phyloP scores from a whole-genome alignment of 2,329 filamentous ascomycete genomes.

The Ascochyta clinopodiicola region DNA sequence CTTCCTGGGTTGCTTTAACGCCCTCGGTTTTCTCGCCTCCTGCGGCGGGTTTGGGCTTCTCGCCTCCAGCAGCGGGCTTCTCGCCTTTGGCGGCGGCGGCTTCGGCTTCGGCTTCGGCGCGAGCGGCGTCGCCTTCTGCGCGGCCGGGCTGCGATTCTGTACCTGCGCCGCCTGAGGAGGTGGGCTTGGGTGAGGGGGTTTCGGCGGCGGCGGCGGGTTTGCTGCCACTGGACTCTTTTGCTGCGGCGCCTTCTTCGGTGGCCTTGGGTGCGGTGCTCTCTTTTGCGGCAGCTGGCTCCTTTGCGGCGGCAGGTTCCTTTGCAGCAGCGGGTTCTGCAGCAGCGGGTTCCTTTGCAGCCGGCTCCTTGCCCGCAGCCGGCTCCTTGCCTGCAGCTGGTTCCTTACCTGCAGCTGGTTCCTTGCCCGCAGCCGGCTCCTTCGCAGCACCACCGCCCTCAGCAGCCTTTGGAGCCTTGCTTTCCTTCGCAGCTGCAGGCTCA shows the following conservation, averaged over 20 bases:
- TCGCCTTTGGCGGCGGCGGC: slow-evolving; percentile 20
- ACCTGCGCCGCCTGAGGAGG: slow-evolving; percentile 14
- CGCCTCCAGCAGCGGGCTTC: slow-evolving; percentile 27
- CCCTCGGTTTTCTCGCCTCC: slow-evolving; percentile 28
- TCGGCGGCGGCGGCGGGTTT: neutral
- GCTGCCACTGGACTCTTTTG: neutral
- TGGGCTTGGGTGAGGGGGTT: neutral
- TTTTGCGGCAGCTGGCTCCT: slow-evolving; percentile 3
- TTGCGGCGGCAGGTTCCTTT: neutral
- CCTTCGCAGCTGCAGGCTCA: slow-evolving; percentile 6
- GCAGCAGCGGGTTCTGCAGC: slow-evolving; percentile 1
- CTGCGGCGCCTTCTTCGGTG: neutral
- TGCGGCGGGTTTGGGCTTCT: slow-evolving; percentile 29
- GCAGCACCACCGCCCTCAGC: slow-evolving; percentile 7
- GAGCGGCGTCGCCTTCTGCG: slow-evolving; percentile 30
- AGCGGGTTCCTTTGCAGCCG: no score
- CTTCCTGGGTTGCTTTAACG: slow-evolving; percentile 38
- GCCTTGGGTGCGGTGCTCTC: neutral
- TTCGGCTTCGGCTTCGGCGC: slow-evolving; percentile 12
- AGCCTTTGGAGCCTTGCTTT: slow-evolving; percentile 11
- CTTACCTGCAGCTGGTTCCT: slow-evolving; percentile 9
- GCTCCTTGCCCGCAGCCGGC: slow-evolving; percentile 1
- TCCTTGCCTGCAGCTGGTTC: slow-evolving; percentile 5
- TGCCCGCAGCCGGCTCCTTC: slow-evolving; percentile 10
- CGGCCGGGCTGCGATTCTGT: slow-evolving; percentile 30